phyloP scores from a whole-genome alignment of 73 alveolate genomes.

The Paramecium primaurelia region DNA sequence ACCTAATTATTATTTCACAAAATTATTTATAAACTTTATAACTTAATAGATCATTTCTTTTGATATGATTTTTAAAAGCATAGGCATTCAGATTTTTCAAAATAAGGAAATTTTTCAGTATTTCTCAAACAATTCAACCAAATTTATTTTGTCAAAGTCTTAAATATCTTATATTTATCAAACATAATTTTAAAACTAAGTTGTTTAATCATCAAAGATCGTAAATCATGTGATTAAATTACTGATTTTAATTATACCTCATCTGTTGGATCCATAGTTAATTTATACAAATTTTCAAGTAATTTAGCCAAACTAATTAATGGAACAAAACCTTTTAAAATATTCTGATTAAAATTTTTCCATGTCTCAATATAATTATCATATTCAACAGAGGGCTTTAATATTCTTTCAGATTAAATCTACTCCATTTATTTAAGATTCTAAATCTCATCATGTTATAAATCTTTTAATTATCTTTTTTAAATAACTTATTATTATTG shows the following conservation, averaged over 20 bases:
- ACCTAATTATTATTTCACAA: not conserved
- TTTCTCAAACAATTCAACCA: not conserved
- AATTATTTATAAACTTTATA: not conserved
- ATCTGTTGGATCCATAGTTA: not conserved
- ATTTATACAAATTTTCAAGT: not conserved
- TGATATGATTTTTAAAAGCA: not conserved
- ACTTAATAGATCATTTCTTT: not conserved
- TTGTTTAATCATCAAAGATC: not conserved
- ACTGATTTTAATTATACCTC: not conserved
- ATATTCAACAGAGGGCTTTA: not conserved
- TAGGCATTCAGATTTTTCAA: conserved; percentile 12
- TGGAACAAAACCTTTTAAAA: not conserved
- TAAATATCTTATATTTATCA: not conserved
- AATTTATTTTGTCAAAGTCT: not conserved
- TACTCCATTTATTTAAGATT: not conserved
- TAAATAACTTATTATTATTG: not conserved
- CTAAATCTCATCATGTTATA: not conserved
- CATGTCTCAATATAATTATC: not conserved
- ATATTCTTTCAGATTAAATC: not conserved
- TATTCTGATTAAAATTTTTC: not conserved
- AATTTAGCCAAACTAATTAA: not conserved
- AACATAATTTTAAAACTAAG: not conserved
- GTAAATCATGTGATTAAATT: not conserved
- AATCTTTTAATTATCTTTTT: not conserved
- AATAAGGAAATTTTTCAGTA: conserved; percentile 7